These are phyloP conservation scores for Saprolegnia parasitica DNA, from an alignment of 352 stramenopile genomes.

Conservation along the genomic window DNA sequence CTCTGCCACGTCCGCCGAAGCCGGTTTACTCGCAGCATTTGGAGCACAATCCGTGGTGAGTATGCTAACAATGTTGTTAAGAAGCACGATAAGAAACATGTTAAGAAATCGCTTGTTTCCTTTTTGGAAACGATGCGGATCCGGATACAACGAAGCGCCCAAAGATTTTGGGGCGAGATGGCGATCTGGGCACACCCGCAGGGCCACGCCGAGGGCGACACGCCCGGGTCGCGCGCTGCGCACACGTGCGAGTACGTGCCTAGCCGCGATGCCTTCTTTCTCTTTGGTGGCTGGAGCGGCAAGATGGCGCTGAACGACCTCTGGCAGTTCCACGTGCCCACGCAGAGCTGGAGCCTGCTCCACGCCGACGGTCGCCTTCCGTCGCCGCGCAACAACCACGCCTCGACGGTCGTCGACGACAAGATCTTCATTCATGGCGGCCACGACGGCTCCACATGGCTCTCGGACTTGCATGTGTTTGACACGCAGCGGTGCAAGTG, in stretches of 20 bases:
- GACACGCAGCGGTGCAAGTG: constrained; percentile 27
- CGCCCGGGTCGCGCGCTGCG: constrained; percentile 19
- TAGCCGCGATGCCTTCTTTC: constrained; percentile 17
- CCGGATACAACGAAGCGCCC: not conserved
- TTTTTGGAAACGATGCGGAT: too few species aligned
- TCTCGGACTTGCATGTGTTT: constrained; percentile 30
- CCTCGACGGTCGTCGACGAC: constrained; percentile 25
- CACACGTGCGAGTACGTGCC: constrained; percentile 30
- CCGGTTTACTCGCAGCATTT: not conserved
- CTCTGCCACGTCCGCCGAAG: not conserved
- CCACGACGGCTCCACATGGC: constrained; percentile 30
- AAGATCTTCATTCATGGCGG: constrained; percentile 44
- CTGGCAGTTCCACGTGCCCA: constrained; percentile 59
- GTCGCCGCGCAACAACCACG: constrained; percentile 63
- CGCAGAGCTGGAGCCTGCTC: constrained; percentile 65
- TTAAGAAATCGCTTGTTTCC: too few species aligned
- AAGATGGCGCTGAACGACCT: constrained; percentile 68
- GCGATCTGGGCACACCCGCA: constrained; percentile 23
- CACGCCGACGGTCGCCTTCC: constrained; percentile 56
- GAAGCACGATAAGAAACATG: not conserved
- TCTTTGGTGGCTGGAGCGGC: constrained; percentile 86
- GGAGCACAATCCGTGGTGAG: not conserved
- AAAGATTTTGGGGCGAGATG: constrained; percentile 6
- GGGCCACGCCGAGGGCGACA: constrained; percentile 13
- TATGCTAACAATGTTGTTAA: constrained; percentile 7